Percentiles rank a stretch among this genome's conserved stretches.
phyloP scores from a whole-genome alignment of 768 basidiomycete species.

The Boletus insuetus region DNA sequence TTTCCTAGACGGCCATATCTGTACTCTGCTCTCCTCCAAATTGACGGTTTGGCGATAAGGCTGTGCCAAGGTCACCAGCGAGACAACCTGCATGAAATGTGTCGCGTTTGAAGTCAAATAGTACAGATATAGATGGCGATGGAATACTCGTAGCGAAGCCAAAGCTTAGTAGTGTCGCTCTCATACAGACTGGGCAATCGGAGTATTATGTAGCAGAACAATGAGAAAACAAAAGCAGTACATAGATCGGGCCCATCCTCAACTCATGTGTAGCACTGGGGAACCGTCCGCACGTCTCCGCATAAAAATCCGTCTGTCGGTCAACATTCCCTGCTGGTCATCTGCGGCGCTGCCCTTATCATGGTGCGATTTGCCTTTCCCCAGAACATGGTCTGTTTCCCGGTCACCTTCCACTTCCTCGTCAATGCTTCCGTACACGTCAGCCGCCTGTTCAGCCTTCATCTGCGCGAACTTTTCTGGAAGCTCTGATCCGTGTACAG shows the following conservation, averaged over 20 bases:
- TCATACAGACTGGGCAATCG: too few relatives aligned
- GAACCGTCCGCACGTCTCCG: conserved; percentile 15
- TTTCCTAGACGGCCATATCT: too few relatives aligned
- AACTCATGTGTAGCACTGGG: conserved; percentile 17
- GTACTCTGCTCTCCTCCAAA: too few relatives aligned
- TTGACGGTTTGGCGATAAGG: too few relatives aligned
- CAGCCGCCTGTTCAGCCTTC: neutral
- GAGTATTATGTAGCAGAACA: too few relatives aligned
- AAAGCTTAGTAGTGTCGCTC: too few relatives aligned
- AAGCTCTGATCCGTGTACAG: conserved; percentile 25
- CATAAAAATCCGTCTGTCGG: conserved; percentile 11
- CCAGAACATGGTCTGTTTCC: neutral
- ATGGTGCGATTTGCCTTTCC: neutral
- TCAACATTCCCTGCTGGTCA: conserved; percentile 1
- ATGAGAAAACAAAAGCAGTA: too few relatives aligned
- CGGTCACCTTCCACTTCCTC: neutral
- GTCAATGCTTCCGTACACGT: neutral
- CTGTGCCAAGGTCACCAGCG: too few relatives aligned
- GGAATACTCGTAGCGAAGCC: too few relatives aligned
- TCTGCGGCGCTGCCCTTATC: neutral
- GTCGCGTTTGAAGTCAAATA: too few relatives aligned
- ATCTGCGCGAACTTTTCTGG: conserved; percentile 17
- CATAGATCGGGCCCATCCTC: neutral
- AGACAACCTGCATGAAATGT: too few relatives aligned
- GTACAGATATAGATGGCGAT: too few relatives aligned